These are phyloP conservation scores for Psilocybe sp. DNA, from an alignment of 768 basidiomycete species.

Conservation along the genomic window DNA sequence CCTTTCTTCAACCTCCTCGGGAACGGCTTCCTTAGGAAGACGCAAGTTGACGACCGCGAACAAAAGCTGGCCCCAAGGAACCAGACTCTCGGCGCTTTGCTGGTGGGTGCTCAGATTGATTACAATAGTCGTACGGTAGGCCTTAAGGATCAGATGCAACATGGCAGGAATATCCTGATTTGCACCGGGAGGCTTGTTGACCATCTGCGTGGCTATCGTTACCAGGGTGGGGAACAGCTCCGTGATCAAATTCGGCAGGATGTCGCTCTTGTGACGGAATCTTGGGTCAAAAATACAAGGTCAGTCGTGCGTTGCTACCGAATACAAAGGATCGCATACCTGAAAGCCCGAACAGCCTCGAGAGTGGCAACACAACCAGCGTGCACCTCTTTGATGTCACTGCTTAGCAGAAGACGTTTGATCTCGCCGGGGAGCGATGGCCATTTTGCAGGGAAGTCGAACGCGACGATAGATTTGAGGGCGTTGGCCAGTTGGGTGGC, in stretches of 20 bases:
- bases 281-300: slow-evolving; percentile 29
- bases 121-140: slow-evolving; percentile 82
- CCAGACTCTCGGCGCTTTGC: slow-evolving; percentile 68
- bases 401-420: slow-evolving; percentile 58
- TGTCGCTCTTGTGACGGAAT: slow-evolving; percentile 64
- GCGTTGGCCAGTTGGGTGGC: slow-evolving; percentile 73
- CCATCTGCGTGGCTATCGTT: slow-evolving; percentile 67
- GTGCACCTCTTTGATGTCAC: slow-evolving; percentile 68
- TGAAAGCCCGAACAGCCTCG: slow-evolving; percentile 76
- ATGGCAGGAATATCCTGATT: slow-evolving; percentile 77
- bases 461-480: slow-evolving; percentile 68
- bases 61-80: slow-evolving; percentile 85
- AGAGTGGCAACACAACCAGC: slow-evolving; percentile 78
- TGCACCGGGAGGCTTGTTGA: slow-evolving; percentile 58
- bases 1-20: slow-evolving; percentile 70
- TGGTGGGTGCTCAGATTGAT: slow-evolving; percentile 72
- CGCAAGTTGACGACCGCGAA: slow-evolving; percentile 76
- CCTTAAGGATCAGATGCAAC: slow-evolving; percentile 83
- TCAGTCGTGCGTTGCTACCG: background rate
- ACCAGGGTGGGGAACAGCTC: slow-evolving; percentile 76
- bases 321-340: slow-evolving; percentile 36
- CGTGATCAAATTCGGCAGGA: slow-evolving; percentile 55
- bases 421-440: slow-evolving; percentile 64
- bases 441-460: slow-evolving; percentile 83
- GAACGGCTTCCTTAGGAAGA: slow-evolving; percentile 62